Percentiles rank a stretch among this genome's conserved stretches.
phyloP scores from a whole-genome alignment of 1,139 yeast species.

The Blastobotrys serpentis region DNA sequence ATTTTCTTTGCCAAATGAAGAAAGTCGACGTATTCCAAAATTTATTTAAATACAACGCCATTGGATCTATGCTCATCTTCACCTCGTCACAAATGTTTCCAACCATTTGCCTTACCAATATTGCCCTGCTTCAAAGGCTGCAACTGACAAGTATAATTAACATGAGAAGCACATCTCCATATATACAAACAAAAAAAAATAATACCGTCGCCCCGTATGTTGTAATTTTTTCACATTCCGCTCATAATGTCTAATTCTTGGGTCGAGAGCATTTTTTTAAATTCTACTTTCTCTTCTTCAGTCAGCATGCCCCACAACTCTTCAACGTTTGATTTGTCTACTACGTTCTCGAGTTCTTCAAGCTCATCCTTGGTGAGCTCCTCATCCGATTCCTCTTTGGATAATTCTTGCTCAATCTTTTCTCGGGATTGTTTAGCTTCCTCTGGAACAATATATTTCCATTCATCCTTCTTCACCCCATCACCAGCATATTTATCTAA shows the following conservation, averaged over 20 bases:
- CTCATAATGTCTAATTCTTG: slow-evolving; percentile 13
- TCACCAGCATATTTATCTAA: slow-evolving; percentile 22
- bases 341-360: slow-evolving; percentile 19
- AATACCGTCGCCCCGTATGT: too few species aligned
- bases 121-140: too few species aligned
- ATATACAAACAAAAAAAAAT: too few species aligned
- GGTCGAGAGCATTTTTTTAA: slow-evolving; percentile 18
- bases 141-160: too few species aligned
- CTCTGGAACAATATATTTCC: slow-evolving; percentile 27
- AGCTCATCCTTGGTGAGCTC: slow-evolving; percentile 19
- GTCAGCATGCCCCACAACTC: slow-evolving; percentile 23
- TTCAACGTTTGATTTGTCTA: slow-evolving; percentile 22
- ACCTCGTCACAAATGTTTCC: too few species aligned
- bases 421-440: slow-evolving; percentile 12
- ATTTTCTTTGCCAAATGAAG: too few species aligned
- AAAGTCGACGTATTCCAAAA: too few species aligned
- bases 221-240: background rate
- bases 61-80: too few species aligned
- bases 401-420: slow-evolving; percentile 14
- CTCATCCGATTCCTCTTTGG: slow-evolving; percentile 12
- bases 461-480: slow-evolving; percentile 19
- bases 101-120: too few species aligned
- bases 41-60: too few species aligned
- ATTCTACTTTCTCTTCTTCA: slow-evolving; percentile 22
- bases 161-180: too few species aligned